Conservation (phyloP, 202 grass and related monocot genomes). For the Hordeum pubiflorum region DNA sequence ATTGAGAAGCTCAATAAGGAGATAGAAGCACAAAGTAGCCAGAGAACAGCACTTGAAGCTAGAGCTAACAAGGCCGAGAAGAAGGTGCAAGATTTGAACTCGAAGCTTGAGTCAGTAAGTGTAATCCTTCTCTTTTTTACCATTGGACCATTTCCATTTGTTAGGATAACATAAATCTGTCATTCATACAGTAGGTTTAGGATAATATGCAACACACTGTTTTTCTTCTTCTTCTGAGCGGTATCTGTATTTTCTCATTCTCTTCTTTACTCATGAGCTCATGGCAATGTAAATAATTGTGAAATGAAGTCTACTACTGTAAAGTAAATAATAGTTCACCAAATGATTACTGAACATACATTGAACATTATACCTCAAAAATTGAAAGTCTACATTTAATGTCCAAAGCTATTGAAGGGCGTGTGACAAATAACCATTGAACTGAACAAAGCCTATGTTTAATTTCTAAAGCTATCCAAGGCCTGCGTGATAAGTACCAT, state of each 20-base stretch:
- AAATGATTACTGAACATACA: background rate
- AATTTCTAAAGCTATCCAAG: background rate
- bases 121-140: background rate
- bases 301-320: background rate
- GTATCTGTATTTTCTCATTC: background rate
- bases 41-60: conserved; percentile 48
- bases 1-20: conserved; percentile 55
- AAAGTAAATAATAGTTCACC: background rate
- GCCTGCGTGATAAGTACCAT: background rate
- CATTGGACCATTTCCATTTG: background rate
- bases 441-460: background rate
- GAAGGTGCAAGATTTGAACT: conserved; percentile 52
- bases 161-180: background rate
- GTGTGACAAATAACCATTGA: background rate
- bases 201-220: background rate
- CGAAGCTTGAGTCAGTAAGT: conserved; percentile 66
- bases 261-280: background rate
- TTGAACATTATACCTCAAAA: background rate
- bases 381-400: background rate
- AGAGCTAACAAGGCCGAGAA: conserved; percentile 42
- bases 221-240: background rate
- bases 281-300: background rate
- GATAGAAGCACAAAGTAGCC: conserved; percentile 44
- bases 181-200: background rate
- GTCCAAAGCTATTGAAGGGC: background rate